Percentiles rank a stretch among this genome's conserved stretches.
Conservation (phyloP, 805 yeast genomes). For the Ogataea pilisensis region DNA sequence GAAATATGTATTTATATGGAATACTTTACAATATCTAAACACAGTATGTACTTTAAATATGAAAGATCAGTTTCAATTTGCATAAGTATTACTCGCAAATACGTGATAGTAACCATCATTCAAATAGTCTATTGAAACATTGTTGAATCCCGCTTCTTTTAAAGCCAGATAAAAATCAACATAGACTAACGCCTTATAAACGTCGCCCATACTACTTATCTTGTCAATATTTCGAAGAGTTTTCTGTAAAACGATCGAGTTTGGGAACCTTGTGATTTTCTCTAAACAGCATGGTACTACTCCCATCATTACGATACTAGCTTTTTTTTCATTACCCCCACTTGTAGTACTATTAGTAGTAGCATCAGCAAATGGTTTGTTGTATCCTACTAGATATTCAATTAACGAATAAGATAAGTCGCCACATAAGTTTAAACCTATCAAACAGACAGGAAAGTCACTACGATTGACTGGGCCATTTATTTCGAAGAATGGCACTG, state of each 20-base stretch:
- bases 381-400: slow-evolving; percentile 8
- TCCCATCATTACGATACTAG: background rate
- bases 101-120: slow-evolving; percentile 15
- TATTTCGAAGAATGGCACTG: slow-evolving; percentile 8
- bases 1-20: too few species aligned
- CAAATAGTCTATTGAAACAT: slow-evolving; percentile 9
- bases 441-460: slow-evolving; percentile 5
- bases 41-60: too few species aligned
- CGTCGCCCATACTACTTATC: background rate
- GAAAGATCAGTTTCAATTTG: background rate
- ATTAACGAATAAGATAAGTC: slow-evolving; percentile 20
- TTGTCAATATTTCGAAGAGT: background rate
- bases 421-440: slow-evolving; percentile 26
- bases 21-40: too few species aligned
- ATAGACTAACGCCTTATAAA: slow-evolving; percentile 1
- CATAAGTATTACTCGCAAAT: background rate
- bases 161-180: slow-evolving; percentile 9
- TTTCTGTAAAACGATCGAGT: slow-evolving; percentile 2
- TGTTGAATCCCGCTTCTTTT: slow-evolving; percentile 3
- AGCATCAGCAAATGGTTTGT: background rate
- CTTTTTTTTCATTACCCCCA: background rate
- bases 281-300: slow-evolving; percentile 23
- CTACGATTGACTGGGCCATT: slow-evolving; percentile 3
- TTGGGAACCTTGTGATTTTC: slow-evolving; percentile 8
- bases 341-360: background rate